Percentiles rank a stretch among this genome's conserved stretches.
phyloP scores from a whole-genome alignment of 306 rosid species.

The Ziziphus jujuba region DNA sequence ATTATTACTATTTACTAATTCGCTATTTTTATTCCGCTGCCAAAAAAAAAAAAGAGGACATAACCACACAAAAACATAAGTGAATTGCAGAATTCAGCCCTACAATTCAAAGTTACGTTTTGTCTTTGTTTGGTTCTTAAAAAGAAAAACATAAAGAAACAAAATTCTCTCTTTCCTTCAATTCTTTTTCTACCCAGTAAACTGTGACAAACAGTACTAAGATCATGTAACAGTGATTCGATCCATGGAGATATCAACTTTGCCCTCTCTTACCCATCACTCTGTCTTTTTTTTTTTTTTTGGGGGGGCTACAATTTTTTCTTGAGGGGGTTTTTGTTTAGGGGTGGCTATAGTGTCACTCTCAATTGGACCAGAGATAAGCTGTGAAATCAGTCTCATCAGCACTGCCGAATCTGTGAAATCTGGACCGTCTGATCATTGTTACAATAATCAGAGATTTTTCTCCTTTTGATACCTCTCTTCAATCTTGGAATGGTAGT shows the following conservation, averaged over 20 bases:
- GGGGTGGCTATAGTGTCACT: slow-evolving; percentile 20
- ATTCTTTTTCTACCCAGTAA: slow-evolving; percentile 25
- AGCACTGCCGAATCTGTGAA: slow-evolving; percentile 39
- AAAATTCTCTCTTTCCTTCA: slow-evolving; percentile 17
- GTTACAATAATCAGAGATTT: slow-evolving; percentile 30
- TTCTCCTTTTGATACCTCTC: slow-evolving; percentile 59
- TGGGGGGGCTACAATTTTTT: slow-evolving; percentile 5
- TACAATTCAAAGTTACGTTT: slow-evolving; percentile 56
- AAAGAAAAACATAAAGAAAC: slow-evolving; percentile 30
- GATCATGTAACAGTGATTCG: slow-evolving; percentile 42
- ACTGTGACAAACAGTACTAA: slow-evolving; percentile 32
- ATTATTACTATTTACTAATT: slow-evolving; percentile 1
- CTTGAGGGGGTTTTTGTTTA: neutral
- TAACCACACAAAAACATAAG: slow-evolving; percentile 30
- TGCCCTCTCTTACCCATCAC: slow-evolving; percentile 4
- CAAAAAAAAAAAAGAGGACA: slow-evolving; percentile 45
- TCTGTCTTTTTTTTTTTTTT: slow-evolving; percentile 1
- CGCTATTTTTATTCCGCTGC: slow-evolving; percentile 20
- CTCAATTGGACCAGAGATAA: slow-evolving; percentile 28
- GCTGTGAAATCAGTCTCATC: slow-evolving; percentile 29
- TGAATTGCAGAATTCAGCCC: slow-evolving; percentile 3
- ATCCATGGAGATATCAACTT: slow-evolving; percentile 28
- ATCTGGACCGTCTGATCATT: slow-evolving; percentile 40
- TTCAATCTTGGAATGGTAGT: slow-evolving; percentile 32
- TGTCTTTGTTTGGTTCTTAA: slow-evolving; percentile 66